phyloP scores from a whole-genome alignment of 1,139 yeast species.

The Nakaseomyces delphensis region DNA sequence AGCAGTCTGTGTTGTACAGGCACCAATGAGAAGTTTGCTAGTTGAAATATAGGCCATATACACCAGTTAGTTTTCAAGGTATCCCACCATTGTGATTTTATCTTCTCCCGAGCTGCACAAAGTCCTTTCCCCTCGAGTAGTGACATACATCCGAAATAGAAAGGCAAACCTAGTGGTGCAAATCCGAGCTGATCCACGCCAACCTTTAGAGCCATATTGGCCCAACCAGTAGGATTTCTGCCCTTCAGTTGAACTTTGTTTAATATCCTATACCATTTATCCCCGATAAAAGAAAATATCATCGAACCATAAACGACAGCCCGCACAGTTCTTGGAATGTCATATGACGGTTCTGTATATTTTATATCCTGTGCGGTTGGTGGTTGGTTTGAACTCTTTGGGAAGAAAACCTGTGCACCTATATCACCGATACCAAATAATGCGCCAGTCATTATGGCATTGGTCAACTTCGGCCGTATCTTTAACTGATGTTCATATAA shows the following conservation, averaged over 20 bases:
- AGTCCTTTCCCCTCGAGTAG: conserved; percentile 45
- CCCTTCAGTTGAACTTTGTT: conserved; percentile 36
- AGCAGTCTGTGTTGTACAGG: conserved; percentile 64
- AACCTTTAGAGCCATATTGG: conserved; percentile 41
- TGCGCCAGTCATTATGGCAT: conserved; percentile 48
- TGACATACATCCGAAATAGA: conserved; percentile 63
- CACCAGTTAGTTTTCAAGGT: conserved; percentile 67
- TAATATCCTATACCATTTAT: conserved; percentile 57
- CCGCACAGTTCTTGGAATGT: conserved; percentile 47
- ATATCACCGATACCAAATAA: conserved; percentile 71
- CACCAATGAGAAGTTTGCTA: conserved; percentile 57
- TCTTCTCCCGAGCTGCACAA: conserved; percentile 35
- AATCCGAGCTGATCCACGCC: conserved; percentile 63
- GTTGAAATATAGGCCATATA: conserved; percentile 82
- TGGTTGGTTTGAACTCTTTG: conserved; percentile 20
- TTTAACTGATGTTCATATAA: conserved; percentile 38
- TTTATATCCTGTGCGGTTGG: conserved; percentile 13
- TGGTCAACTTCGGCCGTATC: conserved; percentile 45
- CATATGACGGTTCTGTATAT: conserved; percentile 27
- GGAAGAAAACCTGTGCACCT: conserved; percentile 56
- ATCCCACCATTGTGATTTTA: conserved; percentile 45
- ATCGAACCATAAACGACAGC: conserved; percentile 66
- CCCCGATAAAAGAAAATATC: conserved; percentile 72
- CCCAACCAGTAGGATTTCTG: conserved; percentile 23
- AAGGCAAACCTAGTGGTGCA: conserved; percentile 68